Evolutionary conservation across 345 rosid species (phyloP).

Genomic region (Leavenworthia alabamica): DNA sequence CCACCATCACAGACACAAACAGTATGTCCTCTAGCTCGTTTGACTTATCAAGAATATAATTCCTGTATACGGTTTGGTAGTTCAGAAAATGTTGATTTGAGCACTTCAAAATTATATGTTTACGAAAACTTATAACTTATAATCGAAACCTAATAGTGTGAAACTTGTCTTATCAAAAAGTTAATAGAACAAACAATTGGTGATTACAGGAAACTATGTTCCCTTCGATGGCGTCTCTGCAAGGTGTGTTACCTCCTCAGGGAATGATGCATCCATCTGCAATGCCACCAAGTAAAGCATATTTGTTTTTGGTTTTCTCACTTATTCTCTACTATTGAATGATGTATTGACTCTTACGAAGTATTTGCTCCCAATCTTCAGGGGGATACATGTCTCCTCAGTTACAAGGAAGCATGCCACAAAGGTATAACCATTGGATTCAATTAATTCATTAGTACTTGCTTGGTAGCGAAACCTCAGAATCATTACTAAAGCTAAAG

Average conservation of each 20-base stretch:
- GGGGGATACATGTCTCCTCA: constrained; percentile 71
- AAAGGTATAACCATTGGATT: constrained; percentile 40
- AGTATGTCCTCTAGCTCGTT: constrained; percentile 40
- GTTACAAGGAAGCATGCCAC: constrained; percentile 40
- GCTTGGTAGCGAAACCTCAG: not conserved
- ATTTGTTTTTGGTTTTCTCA: not conserved
- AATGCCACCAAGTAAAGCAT: constrained; percentile 53
- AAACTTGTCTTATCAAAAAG: not conserved
- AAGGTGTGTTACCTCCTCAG: constrained; percentile 52
- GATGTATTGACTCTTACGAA: not conserved
- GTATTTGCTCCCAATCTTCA: constrained; percentile 26
- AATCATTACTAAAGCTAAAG: constrained; percentile 23
- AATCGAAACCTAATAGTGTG: not conserved
- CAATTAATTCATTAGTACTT: not conserved
- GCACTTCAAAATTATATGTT: not conserved
- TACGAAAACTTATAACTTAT: not conserved
- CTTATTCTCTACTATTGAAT: not conserved
- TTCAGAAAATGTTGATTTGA: not conserved
- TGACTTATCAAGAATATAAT: not conserved
- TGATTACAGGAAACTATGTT: constrained; percentile 42
- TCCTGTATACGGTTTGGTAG: not conserved
- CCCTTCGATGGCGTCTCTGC: constrained; percentile 67
- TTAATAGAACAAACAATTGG: not conserved
- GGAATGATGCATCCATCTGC: constrained; percentile 46
- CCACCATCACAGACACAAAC: constrained; percentile 47